Conservation (phyloP, 495 filamentous ascomycete genomes). For the Trichodelitschia bisporula region DNA sequence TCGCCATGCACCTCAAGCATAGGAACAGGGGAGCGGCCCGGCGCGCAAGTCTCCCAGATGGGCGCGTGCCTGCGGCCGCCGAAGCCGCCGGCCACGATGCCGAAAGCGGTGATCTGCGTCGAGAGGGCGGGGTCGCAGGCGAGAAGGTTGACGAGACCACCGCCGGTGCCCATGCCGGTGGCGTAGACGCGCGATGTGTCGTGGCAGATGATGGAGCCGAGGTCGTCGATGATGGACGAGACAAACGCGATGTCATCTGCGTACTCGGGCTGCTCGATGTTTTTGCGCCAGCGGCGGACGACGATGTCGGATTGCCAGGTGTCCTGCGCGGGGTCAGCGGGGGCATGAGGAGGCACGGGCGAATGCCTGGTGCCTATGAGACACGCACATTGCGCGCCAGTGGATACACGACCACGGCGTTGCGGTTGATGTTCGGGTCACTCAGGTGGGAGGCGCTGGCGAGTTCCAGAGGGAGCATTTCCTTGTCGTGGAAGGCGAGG, state of each 20-base stretch:
- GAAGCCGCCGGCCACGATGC: slow-evolving; percentile 21
- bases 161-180: slow-evolving; percentile 34
- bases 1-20: slow-evolving; percentile 7
- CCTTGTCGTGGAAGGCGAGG: slow-evolving; percentile 6
- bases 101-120: slow-evolving; percentile 21
- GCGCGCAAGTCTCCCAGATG: background rate
- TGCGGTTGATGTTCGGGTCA: slow-evolving; percentile 4
- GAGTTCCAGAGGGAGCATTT: slow-evolving; percentile 3
- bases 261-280: slow-evolving; percentile 2
- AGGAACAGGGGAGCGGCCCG: slow-evolving; percentile 1
- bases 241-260: slow-evolving; percentile 11
- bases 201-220: slow-evolving; percentile 22
- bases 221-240: slow-evolving; percentile 21
- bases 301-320: slow-evolving; percentile 3
- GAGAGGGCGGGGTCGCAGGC: slow-evolving; percentile 22
- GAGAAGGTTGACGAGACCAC: slow-evolving; percentile 27
- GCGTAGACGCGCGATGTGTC: slow-evolving; percentile 28
- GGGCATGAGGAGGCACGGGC: background rate
- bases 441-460: slow-evolving; percentile 5
- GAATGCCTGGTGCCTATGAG: too few relatives aligned
- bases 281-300: slow-evolving; percentile 3
- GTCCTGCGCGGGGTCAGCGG: slow-evolving; percentile 1
- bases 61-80: too few relatives aligned
- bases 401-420: slow-evolving; percentile 6
- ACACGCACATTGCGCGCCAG: slow-evolving; percentile 5